Percentiles rank a stretch among this genome's conserved stretches.
Conservation (phyloP, 1,284 basidiomycete genomes). For the Malassezia japonica region DNA sequence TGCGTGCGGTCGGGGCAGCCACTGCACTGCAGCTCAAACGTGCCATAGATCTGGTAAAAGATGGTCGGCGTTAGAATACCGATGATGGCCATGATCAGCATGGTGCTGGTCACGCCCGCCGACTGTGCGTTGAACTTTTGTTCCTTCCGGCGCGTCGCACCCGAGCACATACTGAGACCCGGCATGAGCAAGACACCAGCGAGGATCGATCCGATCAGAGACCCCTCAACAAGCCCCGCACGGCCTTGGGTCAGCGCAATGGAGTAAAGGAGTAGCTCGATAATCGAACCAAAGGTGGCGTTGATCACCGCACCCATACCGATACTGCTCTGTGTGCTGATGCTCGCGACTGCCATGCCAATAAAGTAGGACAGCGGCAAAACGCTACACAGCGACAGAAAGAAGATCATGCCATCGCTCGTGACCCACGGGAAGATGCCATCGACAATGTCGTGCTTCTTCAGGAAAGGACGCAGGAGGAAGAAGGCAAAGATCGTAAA, state of each 20-base stretch:
- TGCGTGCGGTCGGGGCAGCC: conserved; percentile 61
- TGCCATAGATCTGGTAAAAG: conserved; percentile 98
- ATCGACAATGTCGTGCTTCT: conserved; percentile 55
- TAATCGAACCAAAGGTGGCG: conserved; percentile 94
- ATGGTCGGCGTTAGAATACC: conserved; percentile 88
- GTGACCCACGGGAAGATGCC: conserved; percentile 63
- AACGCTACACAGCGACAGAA: conserved; percentile 75
- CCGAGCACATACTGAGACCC: conserved; percentile 90
- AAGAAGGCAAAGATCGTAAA: conserved; percentile 91
- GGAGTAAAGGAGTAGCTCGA: conserved; percentile 88
- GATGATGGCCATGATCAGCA: conserved; percentile 99
- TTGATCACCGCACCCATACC: conserved; percentile 99
- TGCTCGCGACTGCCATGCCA: conserved; percentile 98
- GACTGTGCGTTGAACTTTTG: conserved; percentile 96
- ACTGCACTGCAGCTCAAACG: conserved; percentile 87
- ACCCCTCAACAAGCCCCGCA: conserved; percentile 89
- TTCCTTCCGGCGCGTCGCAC: conserved; percentile 82
- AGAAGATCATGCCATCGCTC: conserved; percentile 70
- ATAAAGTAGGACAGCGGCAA: conserved; percentile 98
- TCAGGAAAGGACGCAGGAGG: conserved; percentile 65
- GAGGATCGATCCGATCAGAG: conserved; percentile 82
- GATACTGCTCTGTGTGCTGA: conserved; percentile 93
- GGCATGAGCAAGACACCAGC: conserved; percentile 97
- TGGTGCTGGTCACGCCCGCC: conserved; percentile 95
- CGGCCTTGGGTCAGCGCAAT: conserved; percentile 82